phyloP scores from a whole-genome alignment of 805 yeast species.

The Hanseniaspora thailandica region DNA sequence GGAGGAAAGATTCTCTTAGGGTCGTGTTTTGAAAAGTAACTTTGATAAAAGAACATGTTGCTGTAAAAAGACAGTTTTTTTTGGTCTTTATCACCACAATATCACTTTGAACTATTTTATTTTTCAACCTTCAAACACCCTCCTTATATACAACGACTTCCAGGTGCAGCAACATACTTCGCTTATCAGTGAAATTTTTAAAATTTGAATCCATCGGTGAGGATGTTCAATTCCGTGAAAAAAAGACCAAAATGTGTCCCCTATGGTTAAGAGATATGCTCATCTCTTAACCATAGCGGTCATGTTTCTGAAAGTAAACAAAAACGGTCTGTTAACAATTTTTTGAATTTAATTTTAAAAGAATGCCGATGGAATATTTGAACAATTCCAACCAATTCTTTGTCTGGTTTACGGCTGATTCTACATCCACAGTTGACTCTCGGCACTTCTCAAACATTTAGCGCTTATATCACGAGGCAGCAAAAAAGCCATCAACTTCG shows the following conservation, averaged over 20 bases:
- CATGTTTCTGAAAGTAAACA: no score
- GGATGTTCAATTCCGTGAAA: no score
- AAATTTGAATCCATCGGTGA: no score
- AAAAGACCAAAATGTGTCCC: background rate
- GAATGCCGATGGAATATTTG: no score
- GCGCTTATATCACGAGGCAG: no score
- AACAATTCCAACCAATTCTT: background rate
- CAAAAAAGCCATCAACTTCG: background rate
- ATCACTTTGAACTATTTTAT: background rate
- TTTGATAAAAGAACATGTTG: background rate
- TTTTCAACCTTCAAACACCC: no score
- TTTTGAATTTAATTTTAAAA: no score
- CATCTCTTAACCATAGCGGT: constrained; percentile 3
- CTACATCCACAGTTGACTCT: no score
- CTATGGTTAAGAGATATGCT: constrained; percentile 4
- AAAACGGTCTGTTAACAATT: no score
- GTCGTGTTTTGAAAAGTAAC: background rate
- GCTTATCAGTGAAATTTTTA: background rate
- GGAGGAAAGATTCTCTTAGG: background rate
- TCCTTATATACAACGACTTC: background rate
- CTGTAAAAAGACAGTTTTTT: background rate
- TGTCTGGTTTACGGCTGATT: no score
- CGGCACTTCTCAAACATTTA: no score
- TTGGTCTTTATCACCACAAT: background rate
- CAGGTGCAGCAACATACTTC: no score